Evolutionary conservation across 306 rosid species (phyloP), one percentile per base, ranked within the genome.

Genomic region (Astragalus glycyphyllos): DNA sequence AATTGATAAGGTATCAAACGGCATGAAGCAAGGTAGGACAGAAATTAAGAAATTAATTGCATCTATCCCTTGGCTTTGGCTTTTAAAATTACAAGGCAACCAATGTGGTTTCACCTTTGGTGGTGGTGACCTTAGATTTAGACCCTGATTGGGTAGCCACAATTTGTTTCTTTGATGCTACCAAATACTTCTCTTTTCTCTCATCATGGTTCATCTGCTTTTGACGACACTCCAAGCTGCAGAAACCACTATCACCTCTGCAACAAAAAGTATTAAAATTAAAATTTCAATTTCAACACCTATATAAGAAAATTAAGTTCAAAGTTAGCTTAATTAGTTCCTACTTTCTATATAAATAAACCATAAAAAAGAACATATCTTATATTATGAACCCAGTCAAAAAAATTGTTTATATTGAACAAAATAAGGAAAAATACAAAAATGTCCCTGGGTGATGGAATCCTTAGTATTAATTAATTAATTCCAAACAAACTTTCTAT

Each of bases 171-270:
- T 85, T 86, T 14, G 92, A 72, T 15, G 80, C 73, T 68, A 85
- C 8, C 0, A 67, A 63, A 72, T 79, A 70, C 82, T 89, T 92
- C 29, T 86, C 96, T 53, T 74, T 80, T 51, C 81, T 81, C 84
- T 92, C 98, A 44, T 92, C 98, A 16, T 81, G 82, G 54, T 79
- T 89, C 83, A 92, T 92, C 84, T 86, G 92, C 51, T 89, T 76
- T 61, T 87, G 87, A 56, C 98, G 84, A 67, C 95, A 92, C 86
- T 92, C 98, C 68, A 81, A 69, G 75, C 96, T 92, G 74, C 98
- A 92, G 15, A 89, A 92, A 50, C 85, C 98, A 73, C 57, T 86
- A 62, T 89, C 92, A 32, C 98, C 98, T 78, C 98, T 92, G 74
- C 77, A 40, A 48, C 11, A 48, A 47, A 55, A 45, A 63, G 32